Base-by-base conservation (phyloP, 1,139 yeast species). In the Kodamaea suecica region DNA sequence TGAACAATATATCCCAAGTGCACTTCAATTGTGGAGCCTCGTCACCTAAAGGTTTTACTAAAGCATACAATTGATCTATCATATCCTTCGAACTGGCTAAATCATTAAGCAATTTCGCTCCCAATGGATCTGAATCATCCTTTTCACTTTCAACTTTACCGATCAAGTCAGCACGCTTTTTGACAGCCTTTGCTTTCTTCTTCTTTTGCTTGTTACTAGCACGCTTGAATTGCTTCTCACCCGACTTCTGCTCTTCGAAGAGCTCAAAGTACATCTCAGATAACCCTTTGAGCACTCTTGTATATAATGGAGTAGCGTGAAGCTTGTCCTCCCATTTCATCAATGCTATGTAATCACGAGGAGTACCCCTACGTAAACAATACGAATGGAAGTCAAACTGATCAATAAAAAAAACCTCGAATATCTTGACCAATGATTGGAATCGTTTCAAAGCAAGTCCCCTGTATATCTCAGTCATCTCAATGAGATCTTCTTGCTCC, bases 341-440 rank as follows among this genome's bases (percentile, higher is more conserved):
- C 70, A 85, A 77, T 17, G 78, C 80, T 25, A 85, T 49, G 53
- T 92, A 92, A 16, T 92, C 82, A 43, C 95, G 73, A 17, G 94
- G 82, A 4, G 97, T 86, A 11, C 97, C 97, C 49, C 84, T 80
- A 62, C 97, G 78, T 70, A 86, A 77, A 56, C 95, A 84, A 59
- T 87, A 92, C 30, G 84, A 81, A 58, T 92, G 98, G 80, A 92
- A 92, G 56, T 92, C 99, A 48, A 84, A 76, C 61, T 92, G 97
- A 53, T 94, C 98, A 42, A 77, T 78, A 54, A 68, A 76, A 60
- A 81, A 87, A 38, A 78, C 84, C 33, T 77, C 73, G 59, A 80
- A 87, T 20, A 84, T 74, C 41, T 79, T 78, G 35, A 79, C 66
- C 23, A 88, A 72, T 1, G 88, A 80, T 26, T 66, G 60, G 54